Percentiles rank a stretch among this genome's conserved stretches.
Evolutionary conservation across 352 stramenopile genomes (phyloP).

Genomic region (Globisporangium lucens): DNA sequence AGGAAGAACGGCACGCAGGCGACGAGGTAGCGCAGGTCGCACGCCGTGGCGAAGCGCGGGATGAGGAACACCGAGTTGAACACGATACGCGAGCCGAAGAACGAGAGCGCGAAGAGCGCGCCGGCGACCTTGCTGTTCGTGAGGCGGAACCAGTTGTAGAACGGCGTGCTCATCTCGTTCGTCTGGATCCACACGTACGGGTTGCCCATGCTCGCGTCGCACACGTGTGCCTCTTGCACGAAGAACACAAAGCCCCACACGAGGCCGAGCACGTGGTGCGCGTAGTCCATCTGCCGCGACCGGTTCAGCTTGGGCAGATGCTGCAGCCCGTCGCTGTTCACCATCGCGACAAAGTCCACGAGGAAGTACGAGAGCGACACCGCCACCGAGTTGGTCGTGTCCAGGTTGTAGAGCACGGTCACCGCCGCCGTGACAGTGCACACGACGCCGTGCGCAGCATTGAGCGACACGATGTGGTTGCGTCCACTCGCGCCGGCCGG

Average conservation of each 20-base stretch:
- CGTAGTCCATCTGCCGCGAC: slow-evolving; percentile 70
- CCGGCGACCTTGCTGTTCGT: slow-evolving; percentile 55
- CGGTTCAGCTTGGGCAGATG: slow-evolving; percentile 35
- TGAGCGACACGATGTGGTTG: slow-evolving; percentile 72
- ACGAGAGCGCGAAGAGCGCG: slow-evolving; percentile 49
- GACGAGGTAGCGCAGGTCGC: slow-evolving; percentile 51
- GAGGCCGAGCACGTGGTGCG: slow-evolving; percentile 60
- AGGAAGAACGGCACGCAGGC: slow-evolving; percentile 63
- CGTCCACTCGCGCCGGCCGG: slow-evolving; percentile 35
- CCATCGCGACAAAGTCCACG: slow-evolving; percentile 66
- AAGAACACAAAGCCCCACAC: slow-evolving; percentile 64
- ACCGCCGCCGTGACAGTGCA: slow-evolving; percentile 41
- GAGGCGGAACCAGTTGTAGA: slow-evolving; percentile 82
- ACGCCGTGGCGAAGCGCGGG: slow-evolving; percentile 36
- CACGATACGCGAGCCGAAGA: slow-evolving; percentile 66
- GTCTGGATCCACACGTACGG: slow-evolving; percentile 84
- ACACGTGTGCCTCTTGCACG: slow-evolving; percentile 55
- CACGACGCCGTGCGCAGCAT: slow-evolving; percentile 62
- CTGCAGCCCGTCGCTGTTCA: slow-evolving; percentile 40
- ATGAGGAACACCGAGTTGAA: slow-evolving; percentile 74
- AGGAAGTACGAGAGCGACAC: slow-evolving; percentile 68
- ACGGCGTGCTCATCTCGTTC: slow-evolving; percentile 76
- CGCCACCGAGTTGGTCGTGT: slow-evolving; percentile 57
- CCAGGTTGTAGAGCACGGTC: slow-evolving; percentile 40
- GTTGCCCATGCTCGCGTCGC: slow-evolving; percentile 48